Percentiles rank a stretch among this genome's conserved stretches.
phyloP scores from a whole-genome alignment of 352 stramenopile genomes.

The Phytophthora meadii region DNA sequence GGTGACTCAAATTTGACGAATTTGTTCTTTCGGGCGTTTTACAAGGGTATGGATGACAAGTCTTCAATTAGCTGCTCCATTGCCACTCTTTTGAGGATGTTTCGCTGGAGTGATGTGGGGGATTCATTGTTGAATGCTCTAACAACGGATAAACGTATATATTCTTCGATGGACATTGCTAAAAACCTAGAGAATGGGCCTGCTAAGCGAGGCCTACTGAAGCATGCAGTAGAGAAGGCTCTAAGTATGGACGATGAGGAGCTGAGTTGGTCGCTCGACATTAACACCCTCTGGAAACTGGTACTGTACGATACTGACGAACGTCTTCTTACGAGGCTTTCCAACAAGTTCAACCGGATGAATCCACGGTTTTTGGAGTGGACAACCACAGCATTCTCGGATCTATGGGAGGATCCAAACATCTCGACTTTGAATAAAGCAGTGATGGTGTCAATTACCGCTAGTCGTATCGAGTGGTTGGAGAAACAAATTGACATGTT shows the following conservation, averaged over 20 bases:
- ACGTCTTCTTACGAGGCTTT: neutral
- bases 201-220: conserved; percentile 5
- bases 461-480: conserved; percentile 16
- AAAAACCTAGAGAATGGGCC: neutral
- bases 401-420: neutral
- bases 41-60: conserved; percentile 4
- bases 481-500: conserved; percentile 9
- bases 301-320: neutral
- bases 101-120: conserved; percentile 18
- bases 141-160: no score
- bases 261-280: neutral
- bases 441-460: neutral
- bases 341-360: neutral
- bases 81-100: conserved; percentile 7
- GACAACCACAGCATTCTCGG: neutral
- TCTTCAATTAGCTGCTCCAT: neutral
- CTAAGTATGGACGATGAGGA: neutral
- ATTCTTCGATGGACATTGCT: no score
- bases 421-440: neutral
- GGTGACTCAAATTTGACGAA: no score
- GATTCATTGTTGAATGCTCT: conserved; percentile 2
- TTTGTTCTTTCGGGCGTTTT: conserved; percentile 9
- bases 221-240: neutral
- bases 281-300: conserved; percentile 4
- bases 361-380: neutral